phyloP scores from a whole-genome alignment of 2,329 filamentous ascomycete genomes.

The Aaosphaeria arxii region DNA sequence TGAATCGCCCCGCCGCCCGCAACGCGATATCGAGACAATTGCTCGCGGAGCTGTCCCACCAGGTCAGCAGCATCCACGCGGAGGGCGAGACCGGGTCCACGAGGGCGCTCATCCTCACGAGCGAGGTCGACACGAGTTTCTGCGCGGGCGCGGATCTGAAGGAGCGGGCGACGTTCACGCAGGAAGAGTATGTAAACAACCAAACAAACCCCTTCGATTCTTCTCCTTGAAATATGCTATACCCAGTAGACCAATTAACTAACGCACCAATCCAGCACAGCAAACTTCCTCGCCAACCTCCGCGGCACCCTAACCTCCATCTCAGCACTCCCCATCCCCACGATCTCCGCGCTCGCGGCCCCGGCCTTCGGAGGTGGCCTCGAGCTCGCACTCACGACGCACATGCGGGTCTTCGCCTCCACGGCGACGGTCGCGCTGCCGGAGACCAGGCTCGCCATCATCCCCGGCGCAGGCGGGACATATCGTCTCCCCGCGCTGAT shows the following conservation, averaged over 20 bases:
- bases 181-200: constrained; percentile 63
- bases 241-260: constrained; percentile 3
- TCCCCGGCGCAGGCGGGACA: constrained; percentile 91
- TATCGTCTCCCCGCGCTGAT: constrained; percentile 81
- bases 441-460: constrained; percentile 89
- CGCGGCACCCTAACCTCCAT: constrained; percentile 73
- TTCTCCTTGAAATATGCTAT: constrained; percentile 1
- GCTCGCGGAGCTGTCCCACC: constrained; percentile 65
- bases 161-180: constrained; percentile 73
- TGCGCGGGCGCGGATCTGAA: constrained; percentile 95
- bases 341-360: constrained; percentile 82
- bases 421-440: constrained; percentile 78
- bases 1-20: constrained; percentile 80
- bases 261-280: constrained; percentile 63
- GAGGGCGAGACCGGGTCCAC: constrained; percentile 61
- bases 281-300: constrained; percentile 72
- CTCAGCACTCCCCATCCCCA: constrained; percentile 76
- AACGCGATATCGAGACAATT: constrained; percentile 87
- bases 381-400: constrained; percentile 84
- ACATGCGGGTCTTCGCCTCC: constrained; percentile 82
- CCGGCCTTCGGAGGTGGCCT: constrained; percentile 89
- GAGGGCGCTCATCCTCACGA: constrained; percentile 78
- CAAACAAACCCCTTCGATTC: neutral
- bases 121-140: constrained; percentile 81
- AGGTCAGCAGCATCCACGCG: constrained; percentile 69